phyloP scores from a whole-genome alignment of 129 eudicot genomes.

The Sambucus nigra region DNA sequence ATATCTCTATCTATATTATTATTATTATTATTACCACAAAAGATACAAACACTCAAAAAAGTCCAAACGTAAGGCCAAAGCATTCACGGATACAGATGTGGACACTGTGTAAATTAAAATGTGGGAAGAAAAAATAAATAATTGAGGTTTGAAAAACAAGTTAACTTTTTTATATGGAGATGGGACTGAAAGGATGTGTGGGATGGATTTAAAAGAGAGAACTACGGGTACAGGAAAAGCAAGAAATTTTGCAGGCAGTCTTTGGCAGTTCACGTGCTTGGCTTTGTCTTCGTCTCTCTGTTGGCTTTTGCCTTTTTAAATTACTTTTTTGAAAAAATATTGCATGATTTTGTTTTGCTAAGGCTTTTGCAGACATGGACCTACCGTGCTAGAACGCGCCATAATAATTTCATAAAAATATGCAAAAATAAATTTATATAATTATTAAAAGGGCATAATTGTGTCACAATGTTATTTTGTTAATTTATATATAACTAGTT shows the following conservation, averaged over 20 bases:
- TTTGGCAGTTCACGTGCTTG: constrained; percentile 87
- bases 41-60: constrained; percentile 32
- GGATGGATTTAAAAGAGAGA: constrained; percentile 20
- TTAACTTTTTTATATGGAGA: constrained; percentile 26
- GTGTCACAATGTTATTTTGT: no score
- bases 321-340: not conserved
- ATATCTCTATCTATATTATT: not conserved
- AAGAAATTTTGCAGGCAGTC: constrained; percentile 23
- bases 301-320: constrained; percentile 24
- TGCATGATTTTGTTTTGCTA: constrained; percentile 15
- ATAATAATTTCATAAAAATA: no score
- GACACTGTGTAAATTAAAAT: constrained; percentile 12
- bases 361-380: constrained; percentile 6
- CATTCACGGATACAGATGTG: constrained; percentile 26
- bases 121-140: no score
- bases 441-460: no score
- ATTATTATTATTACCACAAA: constrained; percentile 25
- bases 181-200: constrained; percentile 54
- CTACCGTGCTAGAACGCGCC: constrained; percentile 11
- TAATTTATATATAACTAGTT: no score
- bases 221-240: constrained; percentile 20
- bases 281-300: constrained; percentile 49
- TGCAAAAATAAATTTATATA: no score
- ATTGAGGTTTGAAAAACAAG: constrained; percentile 15
- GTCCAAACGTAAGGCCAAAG: constrained; percentile 17